Conservation (phyloP, 2,329 filamentous ascomycete species). For the Reticulascus tulasneorum region DNA sequence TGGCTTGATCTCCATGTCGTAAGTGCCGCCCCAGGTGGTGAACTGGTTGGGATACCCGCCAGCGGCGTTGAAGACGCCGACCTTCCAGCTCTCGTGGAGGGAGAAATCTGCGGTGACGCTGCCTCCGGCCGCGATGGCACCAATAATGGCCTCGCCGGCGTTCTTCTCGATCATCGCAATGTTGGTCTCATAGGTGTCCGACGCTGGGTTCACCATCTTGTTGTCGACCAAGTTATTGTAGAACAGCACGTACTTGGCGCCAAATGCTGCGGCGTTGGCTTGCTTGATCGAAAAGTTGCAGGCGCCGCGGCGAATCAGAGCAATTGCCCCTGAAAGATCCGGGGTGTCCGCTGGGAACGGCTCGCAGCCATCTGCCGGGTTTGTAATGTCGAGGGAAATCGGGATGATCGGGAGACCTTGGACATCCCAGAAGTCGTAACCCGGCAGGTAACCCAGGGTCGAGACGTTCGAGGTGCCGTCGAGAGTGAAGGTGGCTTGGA, state of each 20-base stretch:
- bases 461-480: constrained; percentile 19
- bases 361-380: constrained; percentile 20
- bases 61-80: constrained; percentile 16
- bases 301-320: constrained; percentile 27
- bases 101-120: constrained; percentile 14
- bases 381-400: constrained; percentile 19
- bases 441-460: constrained; percentile 27
- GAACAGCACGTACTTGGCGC: constrained; percentile 22
- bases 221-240: constrained; percentile 20
- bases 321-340: constrained; percentile 18
- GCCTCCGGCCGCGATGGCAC: constrained; percentile 16
- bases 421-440: constrained; percentile 25
- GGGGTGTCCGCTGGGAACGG: constrained; percentile 17
- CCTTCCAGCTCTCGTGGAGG: constrained; percentile 8
- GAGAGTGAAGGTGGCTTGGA: constrained; percentile 24
- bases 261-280: constrained; percentile 19
- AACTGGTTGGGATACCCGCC: constrained; percentile 34
- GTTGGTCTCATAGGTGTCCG: constrained; percentile 5
- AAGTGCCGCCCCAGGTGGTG: constrained; percentile 38
- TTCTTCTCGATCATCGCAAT: constrained; percentile 20
- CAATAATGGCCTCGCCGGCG: constrained; percentile 21
- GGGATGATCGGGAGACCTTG: constrained; percentile 25
- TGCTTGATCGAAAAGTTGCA: constrained; percentile 24
- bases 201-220: constrained; percentile 9
- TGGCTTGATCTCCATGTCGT: constrained; percentile 39